phyloP scores from a whole-genome alignment of 164 flowering plant genomes.

The Macadamia integrifolia region DNA sequence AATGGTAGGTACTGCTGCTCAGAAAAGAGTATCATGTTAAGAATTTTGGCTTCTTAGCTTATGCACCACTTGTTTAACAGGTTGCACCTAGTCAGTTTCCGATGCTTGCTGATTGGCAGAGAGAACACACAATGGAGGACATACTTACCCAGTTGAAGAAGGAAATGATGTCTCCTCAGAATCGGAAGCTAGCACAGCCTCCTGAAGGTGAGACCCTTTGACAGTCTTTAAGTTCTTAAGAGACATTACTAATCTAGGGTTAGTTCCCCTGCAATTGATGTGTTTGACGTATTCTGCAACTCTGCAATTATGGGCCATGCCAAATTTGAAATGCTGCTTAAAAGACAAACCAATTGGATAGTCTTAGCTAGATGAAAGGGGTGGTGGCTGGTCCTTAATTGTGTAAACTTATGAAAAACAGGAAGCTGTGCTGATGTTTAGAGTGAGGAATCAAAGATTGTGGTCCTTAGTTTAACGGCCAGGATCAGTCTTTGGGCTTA shows the following conservation, averaged over 20 bases:
- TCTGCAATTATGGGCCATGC: not conserved
- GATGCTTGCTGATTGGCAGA: slow-evolving; percentile 70
- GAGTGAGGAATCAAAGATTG: not conserved
- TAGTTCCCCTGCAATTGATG: not conserved
- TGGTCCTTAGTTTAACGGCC: not conserved
- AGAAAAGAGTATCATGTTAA: not conserved
- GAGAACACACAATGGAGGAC: slow-evolving; percentile 77
- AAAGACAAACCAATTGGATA: not conserved
- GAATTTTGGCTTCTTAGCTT: not conserved
- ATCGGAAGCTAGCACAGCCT: slow-evolving; percentile 74
- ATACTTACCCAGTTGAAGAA: slow-evolving; percentile 68
- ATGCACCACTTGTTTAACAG: slow-evolving; percentile 24
- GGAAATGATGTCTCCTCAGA: slow-evolving; percentile 77
- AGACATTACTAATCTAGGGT: not conserved
- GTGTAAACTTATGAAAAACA: not conserved
- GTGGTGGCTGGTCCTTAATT: too few relatives aligned
- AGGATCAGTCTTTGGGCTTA: not conserved
- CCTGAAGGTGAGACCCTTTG: slow-evolving; percentile 51
- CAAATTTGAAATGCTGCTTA: not conserved
- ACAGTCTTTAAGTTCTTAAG: not conserved
- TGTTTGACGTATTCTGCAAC: too few relatives aligned
- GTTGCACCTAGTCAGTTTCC: slow-evolving; percentile 73
- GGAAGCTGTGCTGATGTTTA: too few relatives aligned
- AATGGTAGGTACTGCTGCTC: slow-evolving; percentile 39
- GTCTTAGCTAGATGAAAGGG: not conserved